Percentiles rank a stretch among this genome's conserved stretches.
These are phyloP conservation scores for Amphichorda felina DNA, from an alignment of 2,329 filamentous ascomycete species.

Conservation along the genomic window DNA sequence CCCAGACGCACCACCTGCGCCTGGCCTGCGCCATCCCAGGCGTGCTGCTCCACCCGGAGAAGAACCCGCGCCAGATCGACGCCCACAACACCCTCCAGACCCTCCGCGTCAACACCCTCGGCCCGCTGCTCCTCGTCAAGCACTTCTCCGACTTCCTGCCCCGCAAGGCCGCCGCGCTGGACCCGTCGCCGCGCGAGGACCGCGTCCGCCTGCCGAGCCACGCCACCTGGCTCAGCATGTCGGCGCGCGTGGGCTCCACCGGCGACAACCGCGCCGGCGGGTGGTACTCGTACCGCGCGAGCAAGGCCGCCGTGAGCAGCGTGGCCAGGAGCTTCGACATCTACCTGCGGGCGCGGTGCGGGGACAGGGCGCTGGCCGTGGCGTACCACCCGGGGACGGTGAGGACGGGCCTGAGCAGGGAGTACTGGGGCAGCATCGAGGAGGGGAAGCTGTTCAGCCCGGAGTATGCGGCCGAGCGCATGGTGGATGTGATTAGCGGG, in stretches of 20 bases:
- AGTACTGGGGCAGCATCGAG: constrained; percentile 57
- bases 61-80: constrained; percentile 53
- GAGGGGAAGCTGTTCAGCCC: constrained; percentile 52
- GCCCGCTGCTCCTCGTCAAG: constrained; percentile 66
- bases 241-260: constrained; percentile 65
- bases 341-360: constrained; percentile 43
- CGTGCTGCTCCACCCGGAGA: constrained; percentile 57
- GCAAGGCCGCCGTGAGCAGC: constrained; percentile 64
- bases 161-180: constrained; percentile 32
- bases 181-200: constrained; percentile 9
- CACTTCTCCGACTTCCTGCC: constrained; percentile 62
- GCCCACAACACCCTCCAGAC: constrained; percentile 50
- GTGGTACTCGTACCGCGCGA: constrained; percentile 73
- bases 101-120: constrained; percentile 63
- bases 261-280: constrained; percentile 62
- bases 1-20: constrained; percentile 44
- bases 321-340: constrained; percentile 62
- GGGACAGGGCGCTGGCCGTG: constrained; percentile 53
- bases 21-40: constrained; percentile 61
- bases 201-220: constrained; percentile 29
- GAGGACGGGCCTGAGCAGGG: constrained; percentile 58
- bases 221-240: constrained; percentile 63
- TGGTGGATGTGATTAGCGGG: constrained; percentile 46
- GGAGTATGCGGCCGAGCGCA: constrained; percentile 51
- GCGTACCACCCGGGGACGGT: constrained; percentile 74